Evolutionary conservation across 768 basidiomycete species (phyloP).

Genomic region (Rubroboletus satanas): DNA sequence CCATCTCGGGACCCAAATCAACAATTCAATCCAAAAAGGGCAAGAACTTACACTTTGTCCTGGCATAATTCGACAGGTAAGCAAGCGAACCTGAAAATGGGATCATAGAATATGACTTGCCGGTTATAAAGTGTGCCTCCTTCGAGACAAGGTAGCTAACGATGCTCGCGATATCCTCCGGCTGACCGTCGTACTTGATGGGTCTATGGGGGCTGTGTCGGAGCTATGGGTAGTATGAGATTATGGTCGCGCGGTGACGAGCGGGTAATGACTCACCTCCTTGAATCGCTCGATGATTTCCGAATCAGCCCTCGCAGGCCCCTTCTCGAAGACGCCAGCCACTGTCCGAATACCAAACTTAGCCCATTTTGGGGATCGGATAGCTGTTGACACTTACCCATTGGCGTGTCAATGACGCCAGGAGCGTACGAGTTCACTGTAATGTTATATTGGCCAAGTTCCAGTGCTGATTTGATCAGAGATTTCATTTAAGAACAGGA

Average conservation of each 20-base stretch:
- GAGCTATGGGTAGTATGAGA: background rate
- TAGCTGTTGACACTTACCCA: background rate
- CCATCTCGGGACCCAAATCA: background rate
- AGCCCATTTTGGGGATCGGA: background rate
- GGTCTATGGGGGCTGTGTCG: background rate
- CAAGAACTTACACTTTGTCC: conserved; percentile 11
- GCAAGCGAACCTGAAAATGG: background rate
- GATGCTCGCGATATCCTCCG: conserved; percentile 31
- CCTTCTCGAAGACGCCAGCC: background rate
- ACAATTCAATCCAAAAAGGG: background rate
- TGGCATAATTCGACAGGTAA: background rate
- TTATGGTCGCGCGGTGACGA: background rate
- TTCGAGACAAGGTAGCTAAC: conserved; percentile 35
- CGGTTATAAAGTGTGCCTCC: conserved; percentile 35
- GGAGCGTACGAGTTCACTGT: background rate
- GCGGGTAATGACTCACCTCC: background rate
- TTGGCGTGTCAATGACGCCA: background rate
- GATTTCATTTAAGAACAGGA: background rate
- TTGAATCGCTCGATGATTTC: background rate
- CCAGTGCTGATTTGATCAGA: background rate
- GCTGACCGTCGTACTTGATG: conserved; percentile 21
- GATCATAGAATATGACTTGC: conserved; percentile 6
- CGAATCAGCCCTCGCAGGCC: background rate
- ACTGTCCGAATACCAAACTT: background rate
- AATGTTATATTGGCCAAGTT: background rate